Conservation (phyloP, 176 grass and related monocot genomes). For the Aegilops speltoides region DNA sequence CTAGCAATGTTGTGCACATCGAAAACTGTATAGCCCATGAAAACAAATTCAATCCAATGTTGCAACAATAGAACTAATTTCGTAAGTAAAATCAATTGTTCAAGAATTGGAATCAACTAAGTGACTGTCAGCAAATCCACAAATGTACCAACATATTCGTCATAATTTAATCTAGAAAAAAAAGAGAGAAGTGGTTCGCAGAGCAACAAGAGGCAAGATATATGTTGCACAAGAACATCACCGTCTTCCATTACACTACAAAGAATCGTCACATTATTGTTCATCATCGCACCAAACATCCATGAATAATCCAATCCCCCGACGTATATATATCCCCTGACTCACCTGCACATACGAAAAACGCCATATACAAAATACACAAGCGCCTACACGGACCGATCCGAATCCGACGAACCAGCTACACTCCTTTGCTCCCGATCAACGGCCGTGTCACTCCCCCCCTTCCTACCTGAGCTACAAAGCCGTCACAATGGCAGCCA, state of each 20-base stretch:
- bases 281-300: neutral
- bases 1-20: neutral
- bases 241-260: neutral
- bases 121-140: neutral
- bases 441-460: neutral
- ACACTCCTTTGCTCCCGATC: neutral
- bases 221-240: conserved; percentile 9
- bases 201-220: neutral
- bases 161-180: neutral
- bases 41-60: neutral
- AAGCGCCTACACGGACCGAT: neutral
- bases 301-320: conserved; percentile 31
- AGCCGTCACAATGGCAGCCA: neutral
- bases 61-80: neutral
- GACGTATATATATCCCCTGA: neutral
- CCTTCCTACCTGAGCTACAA: conserved; percentile 5
- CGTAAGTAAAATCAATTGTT: neutral
- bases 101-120: neutral
- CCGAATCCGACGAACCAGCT: neutral
- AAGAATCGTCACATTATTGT: conserved; percentile 29
- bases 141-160: neutral
- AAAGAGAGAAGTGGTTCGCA: too few relatives aligned
- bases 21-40: neutral
- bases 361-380: conserved; percentile 20
- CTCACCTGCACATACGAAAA: conserved; percentile 21